Conservation (phyloP, 345 rosid species). For the Isatis tinctoria region DNA sequence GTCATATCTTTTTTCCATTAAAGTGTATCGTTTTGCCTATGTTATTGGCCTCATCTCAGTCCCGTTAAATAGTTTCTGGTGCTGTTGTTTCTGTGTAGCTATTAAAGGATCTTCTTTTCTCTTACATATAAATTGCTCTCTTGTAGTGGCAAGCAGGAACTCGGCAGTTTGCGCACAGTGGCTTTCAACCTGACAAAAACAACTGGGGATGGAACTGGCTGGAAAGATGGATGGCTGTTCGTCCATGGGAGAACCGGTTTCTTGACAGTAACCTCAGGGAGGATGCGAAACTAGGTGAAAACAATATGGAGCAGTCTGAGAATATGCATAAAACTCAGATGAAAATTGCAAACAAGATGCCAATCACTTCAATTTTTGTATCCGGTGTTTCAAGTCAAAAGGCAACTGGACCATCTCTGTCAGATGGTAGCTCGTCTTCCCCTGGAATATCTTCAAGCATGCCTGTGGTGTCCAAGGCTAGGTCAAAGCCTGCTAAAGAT, state of each 20-base stretch:
- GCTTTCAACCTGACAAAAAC: conserved; percentile 90
- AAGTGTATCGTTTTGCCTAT: not conserved
- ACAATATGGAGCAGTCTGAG: conserved; percentile 40
- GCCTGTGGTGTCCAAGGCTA: conserved; percentile 46
- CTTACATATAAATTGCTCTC: conserved; percentile 2
- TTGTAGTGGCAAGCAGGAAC: conserved; percentile 97
- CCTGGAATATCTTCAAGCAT: conserved; percentile 53
- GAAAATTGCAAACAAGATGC: conserved; percentile 53
- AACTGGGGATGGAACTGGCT: conserved; percentile 99
- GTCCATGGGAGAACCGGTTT: conserved; percentile 99
- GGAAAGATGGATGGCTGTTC: conserved; percentile 99
- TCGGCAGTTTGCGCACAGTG: conserved; percentile 55
- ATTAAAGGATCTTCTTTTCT: not conserved
- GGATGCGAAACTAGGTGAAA: conserved; percentile 58
- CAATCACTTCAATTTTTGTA: conserved; percentile 34
- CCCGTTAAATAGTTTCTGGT: not conserved
- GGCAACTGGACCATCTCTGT: conserved; percentile 54
- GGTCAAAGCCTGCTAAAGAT: conserved; percentile 49
- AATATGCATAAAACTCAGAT: conserved; percentile 47
- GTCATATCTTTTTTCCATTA: not conserved
- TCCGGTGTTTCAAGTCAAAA: conserved; percentile 52
- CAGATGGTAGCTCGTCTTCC: conserved; percentile 63
- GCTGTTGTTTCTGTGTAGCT: not conserved
- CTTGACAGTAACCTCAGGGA: conserved; percentile 85
- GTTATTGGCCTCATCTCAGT: not conserved